Evolutionary conservation across 768 basidiomycete species (phyloP), one percentile per base, ranked within the genome.

Genomic region (Rhodotorula taiwanensis): DNA sequence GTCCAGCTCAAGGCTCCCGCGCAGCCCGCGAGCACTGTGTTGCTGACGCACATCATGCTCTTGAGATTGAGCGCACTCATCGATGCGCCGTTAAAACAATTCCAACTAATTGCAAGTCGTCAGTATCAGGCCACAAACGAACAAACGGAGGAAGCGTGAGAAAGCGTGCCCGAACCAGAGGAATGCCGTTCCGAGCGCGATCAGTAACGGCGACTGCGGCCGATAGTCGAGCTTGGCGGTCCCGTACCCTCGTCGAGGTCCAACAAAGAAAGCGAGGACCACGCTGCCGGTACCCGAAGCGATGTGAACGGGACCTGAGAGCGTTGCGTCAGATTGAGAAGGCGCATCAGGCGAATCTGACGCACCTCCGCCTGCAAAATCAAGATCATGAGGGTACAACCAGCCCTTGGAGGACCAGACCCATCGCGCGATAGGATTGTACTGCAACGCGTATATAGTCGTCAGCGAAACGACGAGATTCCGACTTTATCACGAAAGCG

Each of bases 51-150:
- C 73, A 85, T 82, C 62, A 90, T 80, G 5, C 5, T 44, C 52
- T 89, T 85, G 51, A 93, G 79, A 76, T 91, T 91, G 33, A 89
- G 88, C 34, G 86, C 87, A 70, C 89, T 87, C 4, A 88, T 86
- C 60, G 85, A 87, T 30, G 89, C 90, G 54, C 87, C 90, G 77
- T 92, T 93, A 43, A 70, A 76, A 2, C 70, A 72, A 36, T 77
- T 88, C 50, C 63, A 39, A 39, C 20, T 20, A n/a, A n/a, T n/a
- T n/a, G n/a, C n/a, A n/a, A n/a, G n/a, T n/a, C n/a, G n/a, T n/a
- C n/a, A n/a, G 48, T 9, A 33, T 15, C 6, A 20, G 48, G 21
- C 8, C 10, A 49, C 20, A 4, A n/a, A n/a, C n/a, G n/a, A n/a
- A n/a, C n/a, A n/a, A n/a, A n/a, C 43, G 30, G 47, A 28, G 8